A percentile compares a stretch with the other conserved stretches of the same genome.
These are phyloP conservation scores for Henckelia pumila DNA, from an alignment of 257 asterid genomes.

Conservation along the genomic window DNA sequence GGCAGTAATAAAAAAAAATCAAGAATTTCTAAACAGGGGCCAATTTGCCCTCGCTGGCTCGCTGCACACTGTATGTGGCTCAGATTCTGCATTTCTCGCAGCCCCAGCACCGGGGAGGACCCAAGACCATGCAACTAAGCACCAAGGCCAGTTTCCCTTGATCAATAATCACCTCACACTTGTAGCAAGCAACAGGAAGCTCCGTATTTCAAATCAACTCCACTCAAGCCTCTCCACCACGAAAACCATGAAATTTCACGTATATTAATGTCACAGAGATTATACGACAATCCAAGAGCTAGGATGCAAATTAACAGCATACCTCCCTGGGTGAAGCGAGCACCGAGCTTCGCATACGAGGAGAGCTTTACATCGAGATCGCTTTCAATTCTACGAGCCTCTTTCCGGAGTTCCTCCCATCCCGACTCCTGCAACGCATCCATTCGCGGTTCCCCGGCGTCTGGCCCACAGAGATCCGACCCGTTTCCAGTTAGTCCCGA, in stretches of 20 bases:
- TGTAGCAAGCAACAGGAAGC: not conserved
- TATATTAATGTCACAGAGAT: not conserved
- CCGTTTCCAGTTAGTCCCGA: not conserved
- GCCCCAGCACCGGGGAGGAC: too few species aligned
- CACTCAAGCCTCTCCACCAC: not conserved
- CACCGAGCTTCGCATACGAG: slow-evolving; percentile 91
- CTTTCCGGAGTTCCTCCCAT: slow-evolving; percentile 97
- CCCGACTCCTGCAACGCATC: slow-evolving; percentile 86
- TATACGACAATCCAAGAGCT: not conserved
- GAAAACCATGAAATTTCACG: not conserved
- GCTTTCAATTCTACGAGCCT: slow-evolving; percentile 91
- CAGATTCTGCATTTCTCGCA: not conserved
- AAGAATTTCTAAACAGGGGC: not conserved
- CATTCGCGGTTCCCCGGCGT: slow-evolving; percentile 50
- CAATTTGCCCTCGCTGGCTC: not conserved
- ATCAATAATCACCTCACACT: not conserved
- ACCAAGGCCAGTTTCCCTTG: too few species aligned
- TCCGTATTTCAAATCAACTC: slow-evolving; percentile 9
- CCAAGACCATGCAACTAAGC: too few species aligned
- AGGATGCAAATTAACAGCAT: not conserved
- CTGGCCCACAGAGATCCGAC: slow-evolving; percentile 36
- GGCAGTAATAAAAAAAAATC: not conserved
- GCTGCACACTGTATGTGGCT: not conserved
- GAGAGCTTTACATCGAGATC: slow-evolving; percentile 97
- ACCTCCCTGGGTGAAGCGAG: slow-evolving; percentile 86